A percentile compares a stretch with the other conserved stretches of the same genome.
phyloP scores from a whole-genome alignment of 2,329 filamentous ascomycete species.

The Colletotrichum tamarilloi region DNA sequence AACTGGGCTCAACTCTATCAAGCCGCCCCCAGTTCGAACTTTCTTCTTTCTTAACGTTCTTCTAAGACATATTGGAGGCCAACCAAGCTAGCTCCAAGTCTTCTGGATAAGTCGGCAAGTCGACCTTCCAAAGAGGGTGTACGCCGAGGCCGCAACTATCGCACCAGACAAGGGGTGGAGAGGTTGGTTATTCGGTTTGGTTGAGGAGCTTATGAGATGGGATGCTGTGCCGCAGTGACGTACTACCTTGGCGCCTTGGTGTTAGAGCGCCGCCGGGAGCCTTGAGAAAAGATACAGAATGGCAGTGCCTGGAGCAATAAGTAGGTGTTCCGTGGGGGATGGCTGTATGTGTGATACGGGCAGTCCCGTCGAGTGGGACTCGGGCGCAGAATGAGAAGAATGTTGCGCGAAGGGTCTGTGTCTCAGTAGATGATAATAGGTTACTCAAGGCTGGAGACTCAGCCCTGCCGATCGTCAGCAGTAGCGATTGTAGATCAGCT shows the following conservation, averaged over 20 bases:
- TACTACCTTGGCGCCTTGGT: slow-evolving; percentile 20
- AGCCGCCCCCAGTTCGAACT: background rate
- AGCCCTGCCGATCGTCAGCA: background rate
- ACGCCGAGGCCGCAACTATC: background rate
- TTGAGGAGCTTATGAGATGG: background rate
- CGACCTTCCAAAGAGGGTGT: background rate
- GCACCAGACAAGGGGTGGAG: background rate
- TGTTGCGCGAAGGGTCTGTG: background rate
- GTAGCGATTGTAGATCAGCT: background rate
- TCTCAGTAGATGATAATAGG: background rate
- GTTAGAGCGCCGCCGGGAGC: slow-evolving; percentile 3
- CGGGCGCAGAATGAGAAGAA: background rate
- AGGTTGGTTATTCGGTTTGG: background rate
- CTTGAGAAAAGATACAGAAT: background rate
- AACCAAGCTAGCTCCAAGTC: background rate
- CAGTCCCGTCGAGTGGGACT: background rate
- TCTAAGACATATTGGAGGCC: background rate
- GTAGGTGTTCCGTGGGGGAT: background rate
- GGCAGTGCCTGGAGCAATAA: background rate
- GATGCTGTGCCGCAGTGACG: slow-evolving; percentile 28
- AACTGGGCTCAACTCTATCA: background rate
- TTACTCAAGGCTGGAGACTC: background rate
- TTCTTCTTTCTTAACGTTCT: background rate
- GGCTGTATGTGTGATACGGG: background rate
- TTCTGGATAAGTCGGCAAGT: background rate